Percentiles rank a stretch among this genome's conserved stretches.
These are phyloP conservation scores for Naganishia vaughanmartiniae DNA, from an alignment of 768 basidiomycete species.

Conservation along the genomic window DNA sequence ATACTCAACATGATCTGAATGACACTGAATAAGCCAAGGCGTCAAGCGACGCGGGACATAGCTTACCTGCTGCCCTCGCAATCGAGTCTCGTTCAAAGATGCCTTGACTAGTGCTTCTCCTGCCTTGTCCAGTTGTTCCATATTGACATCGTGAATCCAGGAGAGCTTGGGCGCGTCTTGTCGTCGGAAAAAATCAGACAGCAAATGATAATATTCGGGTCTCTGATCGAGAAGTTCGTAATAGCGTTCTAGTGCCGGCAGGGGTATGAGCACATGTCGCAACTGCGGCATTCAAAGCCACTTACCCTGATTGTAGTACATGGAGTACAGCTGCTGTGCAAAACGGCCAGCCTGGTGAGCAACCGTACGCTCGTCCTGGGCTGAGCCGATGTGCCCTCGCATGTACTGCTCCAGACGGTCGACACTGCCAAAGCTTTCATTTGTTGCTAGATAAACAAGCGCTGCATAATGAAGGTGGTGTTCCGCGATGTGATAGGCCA, in stretches of 20 bases:
- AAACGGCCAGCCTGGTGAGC: constrained; percentile 18
- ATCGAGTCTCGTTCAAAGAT: neutral
- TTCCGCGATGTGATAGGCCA: constrained; percentile 26
- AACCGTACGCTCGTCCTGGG: neutral
- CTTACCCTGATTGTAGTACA: constrained; percentile 26
- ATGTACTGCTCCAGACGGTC: constrained; percentile 22
- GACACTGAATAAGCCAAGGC: neutral
- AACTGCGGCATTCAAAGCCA: neutral
- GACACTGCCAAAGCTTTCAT: constrained; percentile 4
- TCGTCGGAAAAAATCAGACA: constrained; percentile 23
- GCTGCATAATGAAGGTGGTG: constrained; percentile 24
- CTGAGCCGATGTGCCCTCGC: constrained; percentile 6
- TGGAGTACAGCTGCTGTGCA: constrained; percentile 19
- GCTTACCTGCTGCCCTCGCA: constrained; percentile 15
- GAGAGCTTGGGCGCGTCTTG: constrained; percentile 10
- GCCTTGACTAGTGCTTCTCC: constrained; percentile 8
- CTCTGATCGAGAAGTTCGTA: constrained; percentile 23
- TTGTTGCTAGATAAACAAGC: constrained; percentile 18
- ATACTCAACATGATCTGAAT: constrained; percentile 24
- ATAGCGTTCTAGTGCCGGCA: neutral
- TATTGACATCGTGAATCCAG: constrained; percentile 20
- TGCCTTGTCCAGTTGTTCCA: constrained; percentile 11
- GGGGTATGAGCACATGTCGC: neutral
- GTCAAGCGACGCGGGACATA: neutral
- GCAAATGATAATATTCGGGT: constrained; percentile 17